These are phyloP conservation scores for Angomonas desouzai DNA, from an alignment of 208 protist species.

Conservation along the genomic window DNA sequence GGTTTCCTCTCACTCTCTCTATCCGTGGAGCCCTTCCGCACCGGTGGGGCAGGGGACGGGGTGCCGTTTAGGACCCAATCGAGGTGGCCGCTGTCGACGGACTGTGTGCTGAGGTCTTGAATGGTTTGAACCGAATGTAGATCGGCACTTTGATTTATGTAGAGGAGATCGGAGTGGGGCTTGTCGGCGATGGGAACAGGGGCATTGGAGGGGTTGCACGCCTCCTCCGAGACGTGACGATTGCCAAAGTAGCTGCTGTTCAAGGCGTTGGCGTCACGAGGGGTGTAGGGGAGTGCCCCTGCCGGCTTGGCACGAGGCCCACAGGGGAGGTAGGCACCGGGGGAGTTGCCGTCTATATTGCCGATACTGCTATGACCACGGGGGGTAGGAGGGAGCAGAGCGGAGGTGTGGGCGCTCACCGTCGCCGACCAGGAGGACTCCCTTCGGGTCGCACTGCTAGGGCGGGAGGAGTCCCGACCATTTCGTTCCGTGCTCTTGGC, in stretches of 20 bases:
- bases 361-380: not conserved
- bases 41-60: not conserved
- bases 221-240: constrained; percentile 22
- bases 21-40: not conserved
- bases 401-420: not conserved
- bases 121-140: not conserved
- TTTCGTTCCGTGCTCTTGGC: not conserved
- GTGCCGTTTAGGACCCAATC: constrained; percentile 19
- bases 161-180: not conserved
- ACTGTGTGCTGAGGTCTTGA: constrained; percentile 32
- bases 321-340: constrained; percentile 41
- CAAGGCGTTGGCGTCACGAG: constrained; percentile 40
- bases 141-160: not conserved
- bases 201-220: constrained; percentile 37
- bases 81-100: constrained; percentile 35
- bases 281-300: constrained; percentile 33
- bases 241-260: constrained; percentile 52
- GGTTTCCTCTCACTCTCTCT: not conserved
- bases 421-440: constrained; percentile 9
- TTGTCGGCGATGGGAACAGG: constrained; percentile 15
- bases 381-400: not conserved
- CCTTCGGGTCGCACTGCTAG: not conserved
- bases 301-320: constrained; percentile 19
- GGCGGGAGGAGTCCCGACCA: not conserved
- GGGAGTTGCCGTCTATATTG: constrained; percentile 26